Evolutionary conservation across 768 basidiomycete genomes (phyloP).

Genomic region (Trametes punicea): DNA sequence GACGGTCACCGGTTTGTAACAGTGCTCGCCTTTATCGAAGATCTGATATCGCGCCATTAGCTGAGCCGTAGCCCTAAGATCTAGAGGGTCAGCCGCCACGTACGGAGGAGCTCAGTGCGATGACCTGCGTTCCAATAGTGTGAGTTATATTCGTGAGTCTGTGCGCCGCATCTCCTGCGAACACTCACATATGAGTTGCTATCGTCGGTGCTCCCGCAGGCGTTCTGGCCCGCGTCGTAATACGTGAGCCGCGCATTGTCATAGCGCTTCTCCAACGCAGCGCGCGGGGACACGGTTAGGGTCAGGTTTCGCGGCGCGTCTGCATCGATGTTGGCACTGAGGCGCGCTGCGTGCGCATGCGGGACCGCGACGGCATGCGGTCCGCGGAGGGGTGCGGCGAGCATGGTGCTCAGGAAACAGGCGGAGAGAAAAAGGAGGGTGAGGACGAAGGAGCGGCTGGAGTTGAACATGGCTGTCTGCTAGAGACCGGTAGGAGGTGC

Average conservation of each 20-base stretch:
- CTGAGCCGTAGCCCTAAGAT: background rate
- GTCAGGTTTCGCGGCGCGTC: background rate
- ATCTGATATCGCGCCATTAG: conserved; percentile 41
- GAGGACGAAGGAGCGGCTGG: conserved; percentile 16
- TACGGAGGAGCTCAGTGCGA: conserved; percentile 41
- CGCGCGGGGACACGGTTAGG: conserved; percentile 4
- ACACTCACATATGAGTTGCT: conserved; percentile 21
- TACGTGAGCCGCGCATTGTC: conserved; percentile 20
- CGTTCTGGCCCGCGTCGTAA: conserved; percentile 26
- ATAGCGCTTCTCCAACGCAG: conserved; percentile 6
- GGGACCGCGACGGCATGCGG: background rate
- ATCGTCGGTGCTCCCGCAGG: conserved; percentile 21
- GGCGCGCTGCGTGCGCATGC: background rate
- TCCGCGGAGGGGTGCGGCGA: conserved; percentile 2
- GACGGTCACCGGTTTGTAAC: conserved; percentile 62
- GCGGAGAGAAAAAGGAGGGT: conserved; percentile 8
- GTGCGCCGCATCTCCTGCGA: background rate
- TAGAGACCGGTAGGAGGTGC: background rate
- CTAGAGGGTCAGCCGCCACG: background rate
- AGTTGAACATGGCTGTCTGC: conserved; percentile 9
- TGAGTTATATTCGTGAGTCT: background rate
- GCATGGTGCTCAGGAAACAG: background rate
- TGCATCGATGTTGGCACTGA: conserved; percentile 2
- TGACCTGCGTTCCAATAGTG: conserved; percentile 39
- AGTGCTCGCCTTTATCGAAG: conserved; percentile 50